Evolutionary conservation across 352 stramenopile species (phyloP).

Genomic region (Phytopythium mirpurense): DNA sequence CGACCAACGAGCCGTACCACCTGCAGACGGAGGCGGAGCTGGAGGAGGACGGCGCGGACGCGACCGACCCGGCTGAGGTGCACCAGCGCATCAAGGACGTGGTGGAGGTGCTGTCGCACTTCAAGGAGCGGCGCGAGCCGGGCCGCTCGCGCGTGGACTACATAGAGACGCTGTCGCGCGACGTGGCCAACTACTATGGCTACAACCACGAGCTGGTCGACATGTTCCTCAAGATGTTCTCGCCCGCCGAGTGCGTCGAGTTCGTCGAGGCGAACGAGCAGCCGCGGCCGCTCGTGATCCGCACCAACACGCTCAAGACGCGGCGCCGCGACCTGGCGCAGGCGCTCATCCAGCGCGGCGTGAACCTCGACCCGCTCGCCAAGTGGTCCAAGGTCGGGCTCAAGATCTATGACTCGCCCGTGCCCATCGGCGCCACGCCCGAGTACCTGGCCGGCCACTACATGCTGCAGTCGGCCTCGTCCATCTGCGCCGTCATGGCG

Average conservation of each 20-base stretch:
- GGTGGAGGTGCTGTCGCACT: slow-evolving; percentile 92
- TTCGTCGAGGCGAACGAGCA: slow-evolving; percentile 99
- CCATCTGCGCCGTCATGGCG: slow-evolving; percentile 98
- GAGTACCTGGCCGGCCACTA: slow-evolving; percentile 99
- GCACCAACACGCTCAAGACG: slow-evolving; percentile 99
- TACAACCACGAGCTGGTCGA: slow-evolving; percentile 98
- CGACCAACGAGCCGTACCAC: slow-evolving; percentile 80
- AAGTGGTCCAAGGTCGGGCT: slow-evolving; percentile 99
- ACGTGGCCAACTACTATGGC: slow-evolving; percentile 97
- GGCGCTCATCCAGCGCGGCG: slow-evolving; percentile 97
- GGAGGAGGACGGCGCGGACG: slow-evolving; percentile 42
- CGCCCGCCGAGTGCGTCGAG: slow-evolving; percentile 95
- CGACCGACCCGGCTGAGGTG: slow-evolving; percentile 75
- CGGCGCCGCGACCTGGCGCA: slow-evolving; percentile 97
- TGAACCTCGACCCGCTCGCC: slow-evolving; percentile 97
- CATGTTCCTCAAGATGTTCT: slow-evolving; percentile 97
- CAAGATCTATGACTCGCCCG: slow-evolving; percentile 97
- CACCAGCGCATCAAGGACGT: slow-evolving; percentile 94
- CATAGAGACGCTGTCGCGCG: slow-evolving; percentile 88
- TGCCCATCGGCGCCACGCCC: slow-evolving; percentile 99
- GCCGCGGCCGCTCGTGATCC: slow-evolving; percentile 96
- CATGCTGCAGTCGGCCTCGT: slow-evolving; percentile 99
- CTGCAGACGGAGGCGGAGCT: slow-evolving; percentile 77
- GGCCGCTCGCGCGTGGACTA: slow-evolving; percentile 93
- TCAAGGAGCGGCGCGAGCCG: slow-evolving; percentile 92